phyloP scores from a whole-genome alignment of 352 stramenopile species.

The Pythium folliculosum region DNA sequence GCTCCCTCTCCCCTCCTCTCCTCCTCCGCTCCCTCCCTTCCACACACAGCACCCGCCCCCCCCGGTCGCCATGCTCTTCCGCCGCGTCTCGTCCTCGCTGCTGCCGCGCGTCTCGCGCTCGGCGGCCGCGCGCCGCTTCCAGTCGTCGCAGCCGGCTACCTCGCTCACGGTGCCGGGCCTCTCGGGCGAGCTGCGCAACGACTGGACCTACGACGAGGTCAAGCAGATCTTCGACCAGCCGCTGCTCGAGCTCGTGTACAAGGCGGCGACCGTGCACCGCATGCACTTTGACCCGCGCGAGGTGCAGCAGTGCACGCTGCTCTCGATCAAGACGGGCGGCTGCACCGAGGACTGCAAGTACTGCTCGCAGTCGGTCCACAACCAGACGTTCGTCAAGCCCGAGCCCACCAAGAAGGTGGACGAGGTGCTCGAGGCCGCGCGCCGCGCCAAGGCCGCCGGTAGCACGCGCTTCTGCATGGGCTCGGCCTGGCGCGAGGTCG shows the following conservation, averaged over 20 bases:
- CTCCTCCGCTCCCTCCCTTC: background rate
- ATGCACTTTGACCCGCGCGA: conserved; percentile 97
- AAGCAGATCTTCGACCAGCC: conserved; percentile 93
- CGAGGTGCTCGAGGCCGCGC: conserved; percentile 95
- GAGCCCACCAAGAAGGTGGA: conserved; percentile 96
- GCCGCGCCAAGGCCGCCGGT: conserved; percentile 94
- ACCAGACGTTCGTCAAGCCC: conserved; percentile 99
- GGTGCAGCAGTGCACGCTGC: conserved; percentile 97
- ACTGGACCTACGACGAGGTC: conserved; percentile 97
- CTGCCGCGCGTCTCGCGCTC: conserved; percentile 19
- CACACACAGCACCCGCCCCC: background rate
- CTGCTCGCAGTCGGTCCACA: conserved; percentile 94
- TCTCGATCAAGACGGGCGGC: conserved; percentile 98
- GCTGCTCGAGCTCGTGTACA: conserved; percentile 97
- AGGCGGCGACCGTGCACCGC: conserved; percentile 94
- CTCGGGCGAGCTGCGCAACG: conserved; percentile 63
- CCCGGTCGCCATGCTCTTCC: conserved; percentile 39
- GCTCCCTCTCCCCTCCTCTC: conserved; percentile 7
- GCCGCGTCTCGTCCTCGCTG: conserved; percentile 39
- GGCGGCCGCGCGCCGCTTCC: conserved; percentile 22
- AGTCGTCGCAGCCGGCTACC: conserved; percentile 37
- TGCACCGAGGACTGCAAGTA: conserved; percentile 95
- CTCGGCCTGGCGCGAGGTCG: conserved; percentile 96
- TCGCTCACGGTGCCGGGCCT: conserved; percentile 70
- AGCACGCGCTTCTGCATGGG: conserved; percentile 99